Evolutionary conservation across 2,329 filamentous ascomycete genomes (phyloP).

Genomic region (Aspergillus unguis): DNA sequence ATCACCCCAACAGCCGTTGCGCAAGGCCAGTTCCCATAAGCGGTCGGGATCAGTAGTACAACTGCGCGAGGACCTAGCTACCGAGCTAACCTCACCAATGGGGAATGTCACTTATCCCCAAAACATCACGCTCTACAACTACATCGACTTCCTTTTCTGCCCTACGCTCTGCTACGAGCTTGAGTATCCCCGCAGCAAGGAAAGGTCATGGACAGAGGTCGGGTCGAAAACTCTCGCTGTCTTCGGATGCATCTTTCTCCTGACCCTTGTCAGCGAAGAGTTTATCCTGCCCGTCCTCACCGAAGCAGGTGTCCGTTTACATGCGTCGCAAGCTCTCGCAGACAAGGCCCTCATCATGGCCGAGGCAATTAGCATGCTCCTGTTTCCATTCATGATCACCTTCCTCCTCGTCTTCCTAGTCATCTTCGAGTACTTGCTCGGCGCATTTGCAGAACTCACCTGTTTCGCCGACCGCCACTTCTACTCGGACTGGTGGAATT

Average conservation of each 20-base stretch:
- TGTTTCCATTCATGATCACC: slow-evolving; percentile 96
- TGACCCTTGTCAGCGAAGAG: slow-evolving; percentile 87
- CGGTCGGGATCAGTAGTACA: slow-evolving; percentile 58
- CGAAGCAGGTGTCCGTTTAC: slow-evolving; percentile 61
- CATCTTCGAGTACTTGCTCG: slow-evolving; percentile 95
- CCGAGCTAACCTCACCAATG: slow-evolving; percentile 85
- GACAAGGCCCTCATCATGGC: slow-evolving; percentile 77
- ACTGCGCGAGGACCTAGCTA: slow-evolving; percentile 80
- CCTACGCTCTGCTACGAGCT: slow-evolving; percentile 97
- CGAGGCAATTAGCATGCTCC: slow-evolving; percentile 83
- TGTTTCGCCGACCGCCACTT: slow-evolving; percentile 92
- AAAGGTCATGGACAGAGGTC: slow-evolving; percentile 76
- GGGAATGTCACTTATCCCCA: slow-evolving; percentile 85
- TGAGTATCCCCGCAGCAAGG: slow-evolving; percentile 79
- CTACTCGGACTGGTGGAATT: slow-evolving; percentile 73
- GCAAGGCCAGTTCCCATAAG: slow-evolving; percentile 12
- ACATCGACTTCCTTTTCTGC: slow-evolving; percentile 80
- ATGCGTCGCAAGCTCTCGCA: slow-evolving; percentile 46
- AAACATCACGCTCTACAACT: slow-evolving; percentile 82
- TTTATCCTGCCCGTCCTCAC: slow-evolving; percentile 88
- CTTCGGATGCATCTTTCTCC: slow-evolving; percentile 93
- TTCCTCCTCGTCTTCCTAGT: slow-evolving; percentile 95
- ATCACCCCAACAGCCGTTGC: slow-evolving; percentile 27
- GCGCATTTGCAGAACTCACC: slow-evolving; percentile 91
- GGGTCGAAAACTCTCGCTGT: slow-evolving; percentile 82